phyloP scores from a whole-genome alignment of 208 protist genomes.

The Pavlovales sp. region DNA sequence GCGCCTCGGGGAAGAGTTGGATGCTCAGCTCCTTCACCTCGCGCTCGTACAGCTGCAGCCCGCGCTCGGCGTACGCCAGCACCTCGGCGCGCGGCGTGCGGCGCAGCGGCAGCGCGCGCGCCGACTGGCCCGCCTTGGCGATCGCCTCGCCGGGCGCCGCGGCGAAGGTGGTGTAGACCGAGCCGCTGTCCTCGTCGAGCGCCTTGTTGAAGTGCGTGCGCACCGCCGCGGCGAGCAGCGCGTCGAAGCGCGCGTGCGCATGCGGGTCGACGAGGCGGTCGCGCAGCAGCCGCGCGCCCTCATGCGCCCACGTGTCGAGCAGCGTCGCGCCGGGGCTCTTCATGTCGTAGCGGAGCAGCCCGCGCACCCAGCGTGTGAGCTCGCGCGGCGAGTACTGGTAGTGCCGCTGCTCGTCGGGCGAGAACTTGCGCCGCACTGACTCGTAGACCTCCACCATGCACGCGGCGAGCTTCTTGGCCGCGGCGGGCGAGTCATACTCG shows the following conservation, averaged over 20 bases:
- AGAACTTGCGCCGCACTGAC: slow-evolving; percentile 75
- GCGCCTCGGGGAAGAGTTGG: slow-evolving; percentile 86
- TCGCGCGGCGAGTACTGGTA: slow-evolving; percentile 96
- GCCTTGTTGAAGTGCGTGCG: slow-evolving; percentile 1
- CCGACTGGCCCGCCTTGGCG: background rate
- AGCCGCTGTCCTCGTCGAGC: background rate
- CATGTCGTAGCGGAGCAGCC: slow-evolving; percentile 81
- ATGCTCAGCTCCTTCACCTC: slow-evolving; percentile 83
- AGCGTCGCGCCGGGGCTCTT: slow-evolving; percentile 66
- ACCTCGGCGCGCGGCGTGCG: slow-evolving; percentile 41
- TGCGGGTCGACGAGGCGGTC: slow-evolving; percentile 80
- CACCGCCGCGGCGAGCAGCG: slow-evolving; percentile 29
- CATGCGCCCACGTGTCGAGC: slow-evolving; percentile 80
- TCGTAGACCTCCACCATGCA: slow-evolving; percentile 89
- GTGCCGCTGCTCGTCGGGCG: slow-evolving; percentile 85
- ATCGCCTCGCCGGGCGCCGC: background rate
- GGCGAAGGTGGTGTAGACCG: background rate
- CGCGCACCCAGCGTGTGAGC: slow-evolving; percentile 84
- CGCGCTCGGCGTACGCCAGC: slow-evolving; percentile 37
- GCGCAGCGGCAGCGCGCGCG: background rate
- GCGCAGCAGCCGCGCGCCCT: slow-evolving; percentile 85
- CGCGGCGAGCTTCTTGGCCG: slow-evolving; percentile 71
- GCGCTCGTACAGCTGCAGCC: slow-evolving; percentile 73
- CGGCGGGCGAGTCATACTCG: background rate
- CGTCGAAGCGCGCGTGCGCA: slow-evolving; percentile 31